These are phyloP conservation scores for Lachancea quebecensis DNA, from an alignment of 805 yeast species.

Conservation along the genomic window DNA sequence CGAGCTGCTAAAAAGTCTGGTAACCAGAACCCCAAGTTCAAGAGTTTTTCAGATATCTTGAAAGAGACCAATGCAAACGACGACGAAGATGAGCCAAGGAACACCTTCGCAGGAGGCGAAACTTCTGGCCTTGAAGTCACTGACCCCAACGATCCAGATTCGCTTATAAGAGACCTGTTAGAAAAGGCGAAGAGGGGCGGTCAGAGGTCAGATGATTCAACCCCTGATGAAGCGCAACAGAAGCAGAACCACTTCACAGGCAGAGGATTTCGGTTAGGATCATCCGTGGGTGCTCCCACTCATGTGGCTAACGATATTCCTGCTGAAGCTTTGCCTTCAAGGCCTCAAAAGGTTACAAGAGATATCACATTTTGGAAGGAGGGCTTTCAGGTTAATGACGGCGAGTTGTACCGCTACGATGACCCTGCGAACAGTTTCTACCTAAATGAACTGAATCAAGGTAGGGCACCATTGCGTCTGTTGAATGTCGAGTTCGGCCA, in stretches of 20 bases:
- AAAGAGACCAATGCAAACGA: slow-evolving; percentile 32
- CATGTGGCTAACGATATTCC: slow-evolving; percentile 35
- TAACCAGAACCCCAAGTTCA: slow-evolving; percentile 29
- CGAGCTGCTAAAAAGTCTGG: slow-evolving; percentile 9
- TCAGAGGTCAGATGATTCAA: slow-evolving; percentile 34
- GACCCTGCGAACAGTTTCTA: slow-evolving; percentile 83
- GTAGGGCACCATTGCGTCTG: slow-evolving; percentile 83
- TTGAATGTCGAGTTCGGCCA: slow-evolving; percentile 83
- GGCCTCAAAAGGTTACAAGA: slow-evolving; percentile 53
- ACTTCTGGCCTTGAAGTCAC: slow-evolving; percentile 76
- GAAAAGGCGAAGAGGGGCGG: slow-evolving; percentile 66
- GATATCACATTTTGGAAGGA: slow-evolving; percentile 93
- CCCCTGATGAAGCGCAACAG: slow-evolving; percentile 29
- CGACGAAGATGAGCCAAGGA: slow-evolving; percentile 47
- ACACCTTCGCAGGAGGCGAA: slow-evolving; percentile 60
- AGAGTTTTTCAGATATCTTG: slow-evolving; percentile 35
- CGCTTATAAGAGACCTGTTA: slow-evolving; percentile 47
- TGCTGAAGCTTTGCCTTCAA: slow-evolving; percentile 18
- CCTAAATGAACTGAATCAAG: slow-evolving; percentile 73
- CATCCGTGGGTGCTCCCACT: slow-evolving; percentile 29
- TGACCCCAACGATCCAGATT: slow-evolving; percentile 50
- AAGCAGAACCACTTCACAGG: slow-evolving; percentile 36
- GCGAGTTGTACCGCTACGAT: slow-evolving; percentile 76
- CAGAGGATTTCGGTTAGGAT: slow-evolving; percentile 38
- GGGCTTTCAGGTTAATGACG: slow-evolving; percentile 94